These are phyloP conservation scores for Nicotiana obtusifolia DNA, from an alignment of 257 asterid genomes.

Conservation along the genomic window DNA sequence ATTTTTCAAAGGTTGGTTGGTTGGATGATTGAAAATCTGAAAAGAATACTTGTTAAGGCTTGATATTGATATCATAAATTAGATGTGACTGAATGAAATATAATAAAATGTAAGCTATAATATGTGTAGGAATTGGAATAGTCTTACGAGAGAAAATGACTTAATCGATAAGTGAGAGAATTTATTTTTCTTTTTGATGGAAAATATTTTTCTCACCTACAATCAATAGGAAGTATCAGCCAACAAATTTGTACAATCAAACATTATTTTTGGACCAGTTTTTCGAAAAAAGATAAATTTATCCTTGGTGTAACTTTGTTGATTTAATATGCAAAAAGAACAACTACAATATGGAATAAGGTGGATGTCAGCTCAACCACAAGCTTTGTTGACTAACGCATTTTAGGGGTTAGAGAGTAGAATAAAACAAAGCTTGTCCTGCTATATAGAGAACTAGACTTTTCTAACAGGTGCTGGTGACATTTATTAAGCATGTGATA, in stretches of 20 bases:
- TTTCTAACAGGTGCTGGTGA: background rate
- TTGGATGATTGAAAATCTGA: background rate
- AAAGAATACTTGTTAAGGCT: background rate
- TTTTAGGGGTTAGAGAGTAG: background rate
- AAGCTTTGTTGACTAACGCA: background rate
- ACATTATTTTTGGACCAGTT: background rate
- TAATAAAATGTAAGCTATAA: background rate
- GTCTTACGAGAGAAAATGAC: background rate
- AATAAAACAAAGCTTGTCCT: background rate
- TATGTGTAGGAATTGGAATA: background rate
- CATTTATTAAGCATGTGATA: background rate
- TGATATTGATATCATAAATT: background rate
- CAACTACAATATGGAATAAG: background rate
- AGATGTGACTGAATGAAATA: background rate
- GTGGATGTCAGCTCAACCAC: background rate
- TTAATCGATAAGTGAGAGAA: too few species aligned
- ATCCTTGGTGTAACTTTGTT: background rate
- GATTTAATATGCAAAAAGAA: background rate
- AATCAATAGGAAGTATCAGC: background rate
- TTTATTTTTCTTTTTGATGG: background rate
- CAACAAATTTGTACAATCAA: too few species aligned
- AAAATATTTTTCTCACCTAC: background rate
- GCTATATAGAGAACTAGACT: background rate
- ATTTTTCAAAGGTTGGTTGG: background rate
- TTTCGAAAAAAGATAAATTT: too few species aligned